phyloP scores from a whole-genome alignment of 495 filamentous ascomycete species.

The Penicillium samsonianum region DNA sequence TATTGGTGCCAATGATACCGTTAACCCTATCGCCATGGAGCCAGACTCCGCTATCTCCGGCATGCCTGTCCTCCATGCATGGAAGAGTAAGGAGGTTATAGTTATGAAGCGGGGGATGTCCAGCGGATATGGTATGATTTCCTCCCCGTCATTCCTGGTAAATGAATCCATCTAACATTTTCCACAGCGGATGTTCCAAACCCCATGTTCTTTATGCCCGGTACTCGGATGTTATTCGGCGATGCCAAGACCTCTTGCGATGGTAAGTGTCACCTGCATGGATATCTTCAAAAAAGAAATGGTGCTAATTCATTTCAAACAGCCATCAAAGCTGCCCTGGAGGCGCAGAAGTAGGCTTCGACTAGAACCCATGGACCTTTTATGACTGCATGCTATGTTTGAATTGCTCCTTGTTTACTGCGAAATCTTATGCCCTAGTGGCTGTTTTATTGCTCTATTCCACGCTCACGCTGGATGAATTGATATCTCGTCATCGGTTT shows the following conservation, averaged over 20 bases:
- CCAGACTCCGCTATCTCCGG: conserved; percentile 76
- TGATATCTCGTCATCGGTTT: background rate
- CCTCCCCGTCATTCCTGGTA: background rate
- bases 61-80: conserved; percentile 83
- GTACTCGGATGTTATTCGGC: conserved; percentile 81
- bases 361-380: background rate
- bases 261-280: conserved; percentile 39
- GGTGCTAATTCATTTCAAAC: background rate
- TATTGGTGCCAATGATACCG: conserved; percentile 84
- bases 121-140: conserved; percentile 68
- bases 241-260: conserved; percentile 80
- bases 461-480: background rate
- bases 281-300: background rate
- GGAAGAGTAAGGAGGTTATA: conserved; percentile 87
- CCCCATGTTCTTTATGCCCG: conserved; percentile 85
- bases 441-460: background rate
- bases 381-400: background rate
- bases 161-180: background rate
- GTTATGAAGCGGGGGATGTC: conserved; percentile 86
- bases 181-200: conserved; percentile 73
- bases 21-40: conserved; percentile 81
- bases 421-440: background rate
- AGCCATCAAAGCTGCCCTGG: conserved; percentile 47
- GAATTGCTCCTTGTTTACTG: background rate
- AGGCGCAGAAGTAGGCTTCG: conserved; percentile 39